Conservation (phyloP, 1,139 yeast species). For the Lodderomyces jiufengensis region DNA sequence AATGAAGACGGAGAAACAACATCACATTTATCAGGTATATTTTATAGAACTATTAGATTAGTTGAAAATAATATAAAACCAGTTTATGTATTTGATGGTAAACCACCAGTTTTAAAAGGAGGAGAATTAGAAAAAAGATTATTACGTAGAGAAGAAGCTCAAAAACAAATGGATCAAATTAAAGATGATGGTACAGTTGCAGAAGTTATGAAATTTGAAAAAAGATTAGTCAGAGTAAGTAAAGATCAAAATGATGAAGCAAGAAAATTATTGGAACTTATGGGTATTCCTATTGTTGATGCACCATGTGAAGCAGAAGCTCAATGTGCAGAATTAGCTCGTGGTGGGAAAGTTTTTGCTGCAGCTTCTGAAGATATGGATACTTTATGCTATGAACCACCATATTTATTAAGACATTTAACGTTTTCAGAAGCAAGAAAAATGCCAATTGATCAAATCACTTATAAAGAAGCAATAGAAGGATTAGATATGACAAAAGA, state of each 20-base stretch:
- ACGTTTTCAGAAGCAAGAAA: slow-evolving; percentile 94
- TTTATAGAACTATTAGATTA: slow-evolving; percentile 84
- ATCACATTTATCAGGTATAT: slow-evolving; percentile 92
- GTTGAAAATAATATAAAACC: slow-evolving; percentile 93
- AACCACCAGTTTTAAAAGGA: slow-evolving; percentile 87
- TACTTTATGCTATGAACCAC: slow-evolving; percentile 87
- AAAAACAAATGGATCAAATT: slow-evolving; percentile 62
- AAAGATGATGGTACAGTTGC: slow-evolving; percentile 80
- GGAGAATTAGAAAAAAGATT: slow-evolving; percentile 89
- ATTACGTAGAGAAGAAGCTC: slow-evolving; percentile 80
- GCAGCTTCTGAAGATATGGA: slow-evolving; percentile 99
- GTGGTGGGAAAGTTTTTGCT: slow-evolving; percentile 85
- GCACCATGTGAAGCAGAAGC: slow-evolving; percentile 99
- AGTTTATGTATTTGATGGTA: slow-evolving; percentile 94
- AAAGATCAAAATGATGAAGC: slow-evolving; percentile 94
- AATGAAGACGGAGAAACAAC: slow-evolving; percentile 92
- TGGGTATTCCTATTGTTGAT: slow-evolving; percentile 92
- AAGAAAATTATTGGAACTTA: slow-evolving; percentile 65
- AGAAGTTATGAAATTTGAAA: slow-evolving; percentile 72
- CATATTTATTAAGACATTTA: slow-evolving; percentile 76
- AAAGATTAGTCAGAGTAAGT: slow-evolving; percentile 85
- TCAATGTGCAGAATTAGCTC: slow-evolving; percentile 92
- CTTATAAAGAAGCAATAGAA: slow-evolving; percentile 63
- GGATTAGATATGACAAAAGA: slow-evolving; percentile 69
- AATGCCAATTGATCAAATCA: slow-evolving; percentile 85